Evolutionary conservation across 148 eudicot genomes (phyloP).

Genomic region (Polygonum aviculare): DNA sequence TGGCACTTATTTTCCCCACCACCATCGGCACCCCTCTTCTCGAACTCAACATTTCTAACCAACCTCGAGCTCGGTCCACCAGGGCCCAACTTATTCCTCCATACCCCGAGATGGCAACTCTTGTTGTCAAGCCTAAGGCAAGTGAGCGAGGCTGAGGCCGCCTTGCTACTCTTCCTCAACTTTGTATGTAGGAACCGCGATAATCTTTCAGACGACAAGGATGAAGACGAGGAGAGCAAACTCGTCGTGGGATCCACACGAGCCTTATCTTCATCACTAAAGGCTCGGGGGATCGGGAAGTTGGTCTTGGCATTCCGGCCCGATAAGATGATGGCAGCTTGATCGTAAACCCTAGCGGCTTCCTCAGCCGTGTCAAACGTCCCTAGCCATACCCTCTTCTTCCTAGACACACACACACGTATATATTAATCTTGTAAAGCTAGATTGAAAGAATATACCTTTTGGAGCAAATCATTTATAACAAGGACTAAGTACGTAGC

Average conservation of each 20-base stretch:
- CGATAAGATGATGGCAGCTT: conserved; percentile 32
- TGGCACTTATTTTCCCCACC: background rate
- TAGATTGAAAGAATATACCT: background rate
- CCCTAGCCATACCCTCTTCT: conserved; percentile 42
- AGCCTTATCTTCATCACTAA: background rate
- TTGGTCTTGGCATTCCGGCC: conserved; percentile 36
- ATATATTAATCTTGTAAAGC: background rate
- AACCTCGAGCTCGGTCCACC: conserved; percentile 32
- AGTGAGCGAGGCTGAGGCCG: conserved; percentile 44
- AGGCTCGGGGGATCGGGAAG: conserved; percentile 21
- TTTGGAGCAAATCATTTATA: background rate
- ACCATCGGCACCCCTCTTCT: conserved; percentile 9
- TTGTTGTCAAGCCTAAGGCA: conserved; percentile 58
- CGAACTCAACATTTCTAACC: conserved; percentile 43
- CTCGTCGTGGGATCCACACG: background rate
- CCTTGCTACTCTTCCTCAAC: conserved; percentile 36
- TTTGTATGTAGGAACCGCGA: conserved; percentile 39
- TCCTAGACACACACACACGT: conserved; percentile 8
- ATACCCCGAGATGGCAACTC: conserved; percentile 51
- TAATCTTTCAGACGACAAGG: conserved; percentile 16
- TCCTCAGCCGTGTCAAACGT: conserved; percentile 37
- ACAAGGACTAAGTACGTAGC: too few relatives aligned
- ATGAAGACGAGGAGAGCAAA: background rate
- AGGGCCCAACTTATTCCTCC: conserved; percentile 50
- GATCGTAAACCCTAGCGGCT: conserved; percentile 34